These are phyloP conservation scores for Aspergillus texensis DNA, from an alignment of 2,329 filamentous ascomycete genomes.

Conservation along the genomic window DNA sequence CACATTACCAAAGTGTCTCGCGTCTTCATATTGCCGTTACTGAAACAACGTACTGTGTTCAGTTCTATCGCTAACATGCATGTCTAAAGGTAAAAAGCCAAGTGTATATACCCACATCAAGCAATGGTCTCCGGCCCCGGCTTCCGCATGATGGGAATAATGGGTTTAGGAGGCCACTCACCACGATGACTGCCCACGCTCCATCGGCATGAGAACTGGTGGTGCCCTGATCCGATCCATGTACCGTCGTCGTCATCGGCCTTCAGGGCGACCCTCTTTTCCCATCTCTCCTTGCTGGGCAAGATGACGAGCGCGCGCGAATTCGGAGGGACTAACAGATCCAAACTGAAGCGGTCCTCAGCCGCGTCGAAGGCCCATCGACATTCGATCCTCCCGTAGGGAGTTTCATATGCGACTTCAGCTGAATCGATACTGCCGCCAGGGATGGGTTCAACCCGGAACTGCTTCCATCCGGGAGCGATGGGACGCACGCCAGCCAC, in stretches of 20 bases:
- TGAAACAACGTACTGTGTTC: not conserved
- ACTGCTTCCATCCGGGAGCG: constrained; percentile 35
- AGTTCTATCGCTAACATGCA: not conserved
- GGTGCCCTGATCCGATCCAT: constrained; percentile 22
- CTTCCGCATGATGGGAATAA: constrained; percentile 14
- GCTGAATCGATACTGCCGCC: constrained; percentile 36
- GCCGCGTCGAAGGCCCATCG: constrained; percentile 15
- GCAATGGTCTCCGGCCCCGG: constrained; percentile 15
- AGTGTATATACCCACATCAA: not conserved
- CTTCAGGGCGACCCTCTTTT: not conserved
- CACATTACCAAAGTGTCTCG: not conserved
- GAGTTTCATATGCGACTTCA: constrained; percentile 31
- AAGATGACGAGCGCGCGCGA: constrained; percentile 21
- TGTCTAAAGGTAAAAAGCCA: not conserved
- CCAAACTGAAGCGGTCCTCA: constrained; percentile 15
- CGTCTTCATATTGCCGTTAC: not conserved
- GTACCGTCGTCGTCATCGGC: not conserved
- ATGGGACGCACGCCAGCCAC: constrained; percentile 28
- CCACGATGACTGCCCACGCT: constrained; percentile 10
- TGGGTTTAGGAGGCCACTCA: constrained; percentile 25
- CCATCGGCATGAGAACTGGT: constrained; percentile 14
- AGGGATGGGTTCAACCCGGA: constrained; percentile 33
- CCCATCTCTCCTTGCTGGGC: constrained; percentile 12
- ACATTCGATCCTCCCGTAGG: constrained; percentile 33
- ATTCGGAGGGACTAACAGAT: constrained; percentile 26